These are phyloP conservation scores for Boletus mariae DNA, from an alignment of 1,284 basidiomycete species.

Conservation along the genomic window DNA sequence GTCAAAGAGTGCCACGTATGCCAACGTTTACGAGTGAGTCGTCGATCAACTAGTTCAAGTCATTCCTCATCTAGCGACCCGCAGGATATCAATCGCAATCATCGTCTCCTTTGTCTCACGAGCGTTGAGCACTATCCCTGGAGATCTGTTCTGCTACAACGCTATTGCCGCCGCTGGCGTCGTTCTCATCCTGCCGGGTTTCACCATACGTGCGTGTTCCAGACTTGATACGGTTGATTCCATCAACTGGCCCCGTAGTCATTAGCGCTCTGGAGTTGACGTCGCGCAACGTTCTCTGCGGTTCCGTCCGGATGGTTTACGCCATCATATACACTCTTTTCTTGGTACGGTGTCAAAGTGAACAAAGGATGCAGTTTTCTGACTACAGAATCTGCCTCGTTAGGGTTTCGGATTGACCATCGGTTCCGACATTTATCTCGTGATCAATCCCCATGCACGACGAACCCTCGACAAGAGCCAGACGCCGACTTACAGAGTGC, in stretches of 20 bases:
- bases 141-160: constrained; percentile 74
- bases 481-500: constrained; percentile 43
- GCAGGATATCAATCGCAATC: constrained; percentile 78
- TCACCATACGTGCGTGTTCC: constrained; percentile 61
- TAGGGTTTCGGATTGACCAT: constrained; percentile 84
- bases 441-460: constrained; percentile 68
- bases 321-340: constrained; percentile 87
- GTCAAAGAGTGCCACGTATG: constrained; percentile 78
- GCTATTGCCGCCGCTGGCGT: constrained; percentile 81
- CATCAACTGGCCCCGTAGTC: constrained; percentile 43
- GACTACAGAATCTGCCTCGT: neutral
- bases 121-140: constrained; percentile 66
- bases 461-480: constrained; percentile 43
- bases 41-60: constrained; percentile 13
- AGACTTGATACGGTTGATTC: constrained; percentile 6
- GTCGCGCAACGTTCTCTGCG: constrained; percentile 78
- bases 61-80: neutral
- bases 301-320: constrained; percentile 85
- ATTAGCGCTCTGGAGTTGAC: constrained; percentile 81
- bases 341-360: constrained; percentile 44
- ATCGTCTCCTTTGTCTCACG: constrained; percentile 79
- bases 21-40: constrained; percentile 84
- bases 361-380: neutral
- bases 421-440: constrained; percentile 80
- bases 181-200: constrained; percentile 76